A percentile compares a stretch with the other conserved stretches of the same genome.
Conservation (phyloP, 306 rosid species). For the Phaseolus lunatus region DNA sequence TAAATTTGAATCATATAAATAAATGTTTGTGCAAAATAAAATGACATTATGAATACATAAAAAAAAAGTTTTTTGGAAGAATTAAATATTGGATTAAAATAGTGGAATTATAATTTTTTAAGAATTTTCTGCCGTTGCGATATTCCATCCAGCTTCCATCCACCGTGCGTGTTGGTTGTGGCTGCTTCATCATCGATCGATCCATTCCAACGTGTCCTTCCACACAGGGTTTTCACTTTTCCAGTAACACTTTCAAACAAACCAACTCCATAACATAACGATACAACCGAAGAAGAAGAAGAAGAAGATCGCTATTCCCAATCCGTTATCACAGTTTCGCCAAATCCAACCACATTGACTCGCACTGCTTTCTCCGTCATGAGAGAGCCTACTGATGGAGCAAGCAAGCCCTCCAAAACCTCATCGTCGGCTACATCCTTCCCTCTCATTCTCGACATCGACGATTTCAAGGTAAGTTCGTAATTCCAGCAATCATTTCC, state of each 20-base stretch:
- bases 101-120: neutral
- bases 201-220: slow-evolving; percentile 1
- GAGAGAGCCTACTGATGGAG: slow-evolving; percentile 75
- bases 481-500: neutral
- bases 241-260: slow-evolving; percentile 11
- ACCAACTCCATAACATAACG: neutral
- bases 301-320: slow-evolving; percentile 26
- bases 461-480: slow-evolving; percentile 81
- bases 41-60: no score
- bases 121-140: neutral
- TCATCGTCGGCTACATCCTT: slow-evolving; percentile 62
- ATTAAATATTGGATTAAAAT: neutral
- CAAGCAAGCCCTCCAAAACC: slow-evolving; percentile 49
- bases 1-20: no score
- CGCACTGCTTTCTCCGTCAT: slow-evolving; percentile 47
- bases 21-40: no score
- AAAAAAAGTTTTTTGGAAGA: neutral
- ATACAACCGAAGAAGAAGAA: slow-evolving; percentile 34
- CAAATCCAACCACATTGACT: slow-evolving; percentile 31
- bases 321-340: neutral
- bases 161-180: neutral
- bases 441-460: slow-evolving; percentile 88
- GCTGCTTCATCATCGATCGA: slow-evolving; percentile 18
- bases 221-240: slow-evolving; percentile 21
- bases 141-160: neutral